Evolutionary conservation across 768 basidiomycete genomes (phyloP).

Genomic region (Auricularia heimuer): DNA sequence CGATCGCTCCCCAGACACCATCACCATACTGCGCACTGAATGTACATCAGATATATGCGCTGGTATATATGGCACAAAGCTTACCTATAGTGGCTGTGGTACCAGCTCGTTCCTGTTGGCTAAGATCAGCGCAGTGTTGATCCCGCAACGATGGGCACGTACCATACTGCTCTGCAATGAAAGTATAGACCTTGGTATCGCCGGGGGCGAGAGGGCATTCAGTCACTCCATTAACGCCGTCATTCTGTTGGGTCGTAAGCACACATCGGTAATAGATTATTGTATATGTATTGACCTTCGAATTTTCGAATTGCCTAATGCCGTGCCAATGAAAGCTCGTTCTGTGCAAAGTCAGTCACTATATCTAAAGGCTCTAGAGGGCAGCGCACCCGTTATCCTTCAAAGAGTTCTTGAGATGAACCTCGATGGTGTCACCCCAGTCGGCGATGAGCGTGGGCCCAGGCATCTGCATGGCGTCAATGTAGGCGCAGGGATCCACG

Average conservation of each 20-base stretch:
- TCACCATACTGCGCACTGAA: background rate
- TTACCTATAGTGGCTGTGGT: slow-evolving; percentile 1
- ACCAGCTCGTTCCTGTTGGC: background rate
- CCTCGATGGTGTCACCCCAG: background rate
- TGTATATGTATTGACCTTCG: background rate
- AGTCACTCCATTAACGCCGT: background rate
- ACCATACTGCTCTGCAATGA: slow-evolving; percentile 1
- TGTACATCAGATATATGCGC: background rate
- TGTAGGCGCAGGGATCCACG: no score
- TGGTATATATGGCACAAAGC: background rate
- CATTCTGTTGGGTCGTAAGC: background rate
- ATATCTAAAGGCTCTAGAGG: background rate
- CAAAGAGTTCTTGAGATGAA: background rate
- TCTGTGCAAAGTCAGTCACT: background rate
- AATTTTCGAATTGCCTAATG: background rate
- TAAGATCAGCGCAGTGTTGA: background rate
- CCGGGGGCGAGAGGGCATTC: background rate
- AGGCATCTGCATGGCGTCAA: background rate
- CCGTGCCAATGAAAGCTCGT: slow-evolving; percentile 2
- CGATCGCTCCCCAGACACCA: background rate
- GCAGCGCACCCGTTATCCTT: background rate
- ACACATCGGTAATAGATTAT: no score
- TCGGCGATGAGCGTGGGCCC: background rate
- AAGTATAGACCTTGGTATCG: background rate
- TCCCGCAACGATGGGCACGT: background rate